Base-by-base conservation (phyloP, 148 eudicot species). In the Oxyria digyna region DNA sequence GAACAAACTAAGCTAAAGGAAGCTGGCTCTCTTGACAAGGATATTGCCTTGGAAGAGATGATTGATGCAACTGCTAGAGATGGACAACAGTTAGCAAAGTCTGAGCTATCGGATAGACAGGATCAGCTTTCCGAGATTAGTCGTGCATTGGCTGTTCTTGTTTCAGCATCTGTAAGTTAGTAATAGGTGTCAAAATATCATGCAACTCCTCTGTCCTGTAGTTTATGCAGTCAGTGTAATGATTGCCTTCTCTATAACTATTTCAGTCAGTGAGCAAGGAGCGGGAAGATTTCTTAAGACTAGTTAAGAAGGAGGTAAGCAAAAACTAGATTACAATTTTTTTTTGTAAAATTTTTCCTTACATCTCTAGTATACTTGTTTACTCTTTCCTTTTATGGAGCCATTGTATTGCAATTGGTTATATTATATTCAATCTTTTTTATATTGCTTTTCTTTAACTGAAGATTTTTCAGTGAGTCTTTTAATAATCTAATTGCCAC, bases 251-350 rank as follows among this genome's bases (percentile, higher is more conserved):
- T 70, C 54, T 55, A 43, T 23, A 12, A 48, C 6, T 59, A 37
- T 74, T 66, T 66, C 77, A 89, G 96, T 89, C 91, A 12, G 96
- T 89, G 73, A 89, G 86, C 89, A 81, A 79, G 83, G 96, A 89
- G 81, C 91, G 96, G 41, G 89, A 87, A 76, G 96, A 89, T 69
- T 89, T 89, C 74, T 70, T 89, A 78, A 85, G 87, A 78, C 96
- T 89, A 73, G 91, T 89, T 48, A 85, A 85, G 62, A 87, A 81
- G 72, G 96, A 89, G 96, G 96, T 89, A 74, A 46, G 71, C 21
- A 55, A 21, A 63, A 62, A 33, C 67, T 26, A 31, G 67, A 50
- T 6, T 21, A 18, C 24, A 50, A 50, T 50, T 6, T 50, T 50
- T 35, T 35, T 6, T 50, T 11, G 12, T 54, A 14, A 54, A 54